Conservation (phyloP, 1,139 yeast genomes). For the Magnusiomyces clavatus region DNA sequence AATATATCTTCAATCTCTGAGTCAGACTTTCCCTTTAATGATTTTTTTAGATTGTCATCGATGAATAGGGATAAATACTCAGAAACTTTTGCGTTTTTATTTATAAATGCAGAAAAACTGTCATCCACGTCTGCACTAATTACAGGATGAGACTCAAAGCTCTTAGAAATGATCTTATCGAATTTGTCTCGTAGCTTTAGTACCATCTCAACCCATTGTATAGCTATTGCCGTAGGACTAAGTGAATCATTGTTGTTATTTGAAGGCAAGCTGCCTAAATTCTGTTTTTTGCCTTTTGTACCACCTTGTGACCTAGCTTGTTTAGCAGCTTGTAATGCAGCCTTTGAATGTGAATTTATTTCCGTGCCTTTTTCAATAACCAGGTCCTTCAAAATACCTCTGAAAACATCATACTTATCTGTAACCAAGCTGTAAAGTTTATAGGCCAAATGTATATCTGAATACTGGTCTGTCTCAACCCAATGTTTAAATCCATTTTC, state of each 20-base stretch:
- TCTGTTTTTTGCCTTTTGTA: background rate
- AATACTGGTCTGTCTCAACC: constrained; percentile 38
- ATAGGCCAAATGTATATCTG: constrained; percentile 42
- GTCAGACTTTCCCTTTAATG: constrained; percentile 43
- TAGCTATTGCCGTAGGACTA: constrained; percentile 47
- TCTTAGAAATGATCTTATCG: constrained; percentile 38
- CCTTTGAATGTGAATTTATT: constrained; percentile 26
- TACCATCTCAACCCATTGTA: constrained; percentile 61
- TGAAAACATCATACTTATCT: constrained; percentile 43
- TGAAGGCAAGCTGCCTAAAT: too few relatives aligned
- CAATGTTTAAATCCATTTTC: constrained; percentile 52
- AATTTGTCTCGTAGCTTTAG: constrained; percentile 35
- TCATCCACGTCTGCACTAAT: constrained; percentile 51
- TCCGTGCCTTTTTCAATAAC: constrained; percentile 41
- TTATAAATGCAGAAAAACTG: constrained; percentile 51
- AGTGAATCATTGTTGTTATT: background rate
- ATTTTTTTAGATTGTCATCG: constrained; percentile 62
- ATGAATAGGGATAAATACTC: constrained; percentile 70
- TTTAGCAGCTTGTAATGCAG: constrained; percentile 15
- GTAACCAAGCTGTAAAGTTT: constrained; percentile 49
- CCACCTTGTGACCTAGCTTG: constrained; percentile 18
- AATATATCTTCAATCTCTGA: constrained; percentile 50
- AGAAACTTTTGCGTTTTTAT: constrained; percentile 50
- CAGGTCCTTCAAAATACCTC: constrained; percentile 42
- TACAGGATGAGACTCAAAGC: constrained; percentile 44